These are phyloP conservation scores for Vicia faba DNA, from an alignment of 306 rosid genomes.

Conservation along the genomic window DNA sequence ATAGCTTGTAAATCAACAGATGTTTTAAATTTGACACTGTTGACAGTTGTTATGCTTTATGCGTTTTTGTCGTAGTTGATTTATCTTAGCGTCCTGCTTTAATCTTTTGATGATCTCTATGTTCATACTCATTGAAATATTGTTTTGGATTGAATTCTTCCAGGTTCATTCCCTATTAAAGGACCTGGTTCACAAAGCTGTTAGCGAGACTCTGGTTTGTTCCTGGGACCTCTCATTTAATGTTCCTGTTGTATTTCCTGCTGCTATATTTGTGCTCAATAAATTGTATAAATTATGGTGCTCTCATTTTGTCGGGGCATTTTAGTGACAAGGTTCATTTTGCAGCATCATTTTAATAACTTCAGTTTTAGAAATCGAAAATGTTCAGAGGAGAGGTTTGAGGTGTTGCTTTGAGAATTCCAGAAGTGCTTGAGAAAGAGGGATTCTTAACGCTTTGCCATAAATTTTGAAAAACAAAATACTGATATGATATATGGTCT, in stretches of 20 bases:
- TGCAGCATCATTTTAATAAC: conserved; percentile 8
- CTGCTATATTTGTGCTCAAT: conserved; percentile 11
- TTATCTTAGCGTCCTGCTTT: not conserved
- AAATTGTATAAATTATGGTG: not conserved
- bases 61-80: conserved; percentile 13
- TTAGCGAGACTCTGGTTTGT: conserved; percentile 81
- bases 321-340: conserved; percentile 9
- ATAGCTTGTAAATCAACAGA: not conserved
- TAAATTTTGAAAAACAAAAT: not conserved
- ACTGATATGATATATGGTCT: not conserved
- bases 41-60: not conserved
- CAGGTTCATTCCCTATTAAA: conserved; percentile 86
- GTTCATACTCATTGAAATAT: conserved; percentile 30
- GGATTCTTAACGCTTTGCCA: not conserved
- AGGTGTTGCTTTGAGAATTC: conserved; percentile 11
- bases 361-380: conserved; percentile 23
- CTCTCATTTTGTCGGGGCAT: conserved; percentile 9
- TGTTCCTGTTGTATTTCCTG: conserved; percentile 24
- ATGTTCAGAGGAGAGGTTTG: not conserved
- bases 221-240: conserved; percentile 24
- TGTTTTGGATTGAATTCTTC: conserved; percentile 36
- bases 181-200: conserved; percentile 87
- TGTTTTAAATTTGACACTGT: conserved; percentile 4
- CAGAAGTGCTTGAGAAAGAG: conserved; percentile 17
- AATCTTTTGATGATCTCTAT: conserved; percentile 1